Evolutionary conservation across 192 early-diverging fungal genomes (phyloP), one percentile per base, ranked within the genome.

Genomic region (Backusella tarrabulga): DNA sequence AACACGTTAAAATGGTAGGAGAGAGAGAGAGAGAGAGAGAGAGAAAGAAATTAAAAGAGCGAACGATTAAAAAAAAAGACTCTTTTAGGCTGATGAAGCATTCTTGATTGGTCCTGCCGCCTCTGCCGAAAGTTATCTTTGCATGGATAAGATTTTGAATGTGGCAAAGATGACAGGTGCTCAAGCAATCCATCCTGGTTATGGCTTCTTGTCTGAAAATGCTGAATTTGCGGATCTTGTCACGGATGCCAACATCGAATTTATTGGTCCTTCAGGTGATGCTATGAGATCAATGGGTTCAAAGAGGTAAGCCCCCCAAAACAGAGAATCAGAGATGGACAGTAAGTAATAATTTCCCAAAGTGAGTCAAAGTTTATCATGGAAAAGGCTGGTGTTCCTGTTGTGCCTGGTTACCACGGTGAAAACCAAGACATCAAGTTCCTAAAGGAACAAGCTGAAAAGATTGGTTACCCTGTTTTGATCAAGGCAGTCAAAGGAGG

Each of bases 401-500:
- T 94, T 36, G 94, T 99, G 32, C 97, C 96, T 29, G 97, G 97
- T 60, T 97, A 97, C 85, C 95, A 99, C 76, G 97, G 96, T 34
- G 92, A 86, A 12, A 89, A 94, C 75, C 97, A 97, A 79, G 91
- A 93, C 44, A 85, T 88, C 21, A 87, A 73, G 34, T 92, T 91
- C 81, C 81, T 96, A 75, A 93, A 92, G 77, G 79, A 86, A 19
- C 83, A 95, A 83, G 93, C 95, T 6, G 88, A 78, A 26, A 83
- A 91, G 71, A 98, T 97, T 73, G 96, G 96, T 2, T 99, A 96
- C 83, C 97, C 96, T 1, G 96, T 99, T 34, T 81, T 99, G 80
- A 99, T 99, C 87, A 99, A 99, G 87, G 97, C 97, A 35, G 88
- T 97, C 67, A 94, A 95, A 81, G 97, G 97, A 68, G 97, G 97